Evolutionary conservation across 352 stramenopile genomes (phyloP).

Genomic region (Aphanomyces invadans): DNA sequence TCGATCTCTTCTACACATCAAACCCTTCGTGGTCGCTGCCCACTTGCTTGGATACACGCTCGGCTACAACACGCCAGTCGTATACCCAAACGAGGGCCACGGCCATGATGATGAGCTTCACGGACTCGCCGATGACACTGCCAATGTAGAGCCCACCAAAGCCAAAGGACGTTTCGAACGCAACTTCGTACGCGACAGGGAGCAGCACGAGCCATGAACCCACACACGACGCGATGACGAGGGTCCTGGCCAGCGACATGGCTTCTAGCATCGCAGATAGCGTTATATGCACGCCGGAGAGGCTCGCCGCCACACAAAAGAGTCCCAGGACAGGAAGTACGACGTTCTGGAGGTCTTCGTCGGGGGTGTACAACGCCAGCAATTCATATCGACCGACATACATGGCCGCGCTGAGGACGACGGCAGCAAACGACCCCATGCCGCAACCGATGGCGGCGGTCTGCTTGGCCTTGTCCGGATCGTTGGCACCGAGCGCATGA

Average conservation of each 20-base stretch:
- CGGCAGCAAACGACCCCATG: slow-evolving; percentile 39
- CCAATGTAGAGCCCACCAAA: slow-evolving; percentile 66
- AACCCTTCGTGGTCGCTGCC: slow-evolving; percentile 2
- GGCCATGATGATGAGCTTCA: slow-evolving; percentile 61
- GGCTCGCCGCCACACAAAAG: slow-evolving; percentile 59
- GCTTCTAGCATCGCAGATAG: slow-evolving; percentile 66
- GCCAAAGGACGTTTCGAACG: slow-evolving; percentile 37
- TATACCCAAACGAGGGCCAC: slow-evolving; percentile 42
- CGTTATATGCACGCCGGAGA: slow-evolving; percentile 70
- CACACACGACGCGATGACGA: slow-evolving; percentile 51
- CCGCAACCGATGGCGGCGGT: slow-evolving; percentile 55
- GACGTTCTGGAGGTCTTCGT: slow-evolving; percentile 36
- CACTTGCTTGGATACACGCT: not conserved
- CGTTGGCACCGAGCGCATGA: slow-evolving; percentile 64
- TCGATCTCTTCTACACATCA: not conserved
- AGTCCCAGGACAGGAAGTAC: slow-evolving; percentile 50
- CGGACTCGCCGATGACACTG: slow-evolving; percentile 52
- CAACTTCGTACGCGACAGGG: slow-evolving; percentile 47
- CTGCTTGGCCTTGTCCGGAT: slow-evolving; percentile 43
- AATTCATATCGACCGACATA: slow-evolving; percentile 30
- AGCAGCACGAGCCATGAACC: slow-evolving; percentile 70
- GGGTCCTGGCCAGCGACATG: slow-evolving; percentile 61
- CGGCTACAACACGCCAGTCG: slow-evolving; percentile 59
- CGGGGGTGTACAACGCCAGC: slow-evolving; percentile 46
- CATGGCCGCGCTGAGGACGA: slow-evolving; percentile 38